A percentile compares a stretch with the other conserved stretches of the same genome.
Evolutionary conservation across 164 flowering plant species (phyloP).

Genomic region (Buxus sempervirens): DNA sequence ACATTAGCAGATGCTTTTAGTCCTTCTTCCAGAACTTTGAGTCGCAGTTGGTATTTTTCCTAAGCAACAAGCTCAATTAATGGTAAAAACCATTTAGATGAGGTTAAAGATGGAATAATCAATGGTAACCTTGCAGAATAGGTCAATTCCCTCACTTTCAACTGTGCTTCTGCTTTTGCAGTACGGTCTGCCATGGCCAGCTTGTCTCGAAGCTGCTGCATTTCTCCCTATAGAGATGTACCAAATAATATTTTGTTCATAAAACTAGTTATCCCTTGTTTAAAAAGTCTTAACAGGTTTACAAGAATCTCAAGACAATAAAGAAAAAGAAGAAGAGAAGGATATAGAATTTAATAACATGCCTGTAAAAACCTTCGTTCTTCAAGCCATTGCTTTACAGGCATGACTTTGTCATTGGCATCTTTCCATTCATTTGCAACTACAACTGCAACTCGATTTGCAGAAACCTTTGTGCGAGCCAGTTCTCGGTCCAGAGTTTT

Average conservation of each 20-base stretch:
- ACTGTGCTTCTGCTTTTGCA: constrained; percentile 69
- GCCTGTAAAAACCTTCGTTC: constrained; percentile 72
- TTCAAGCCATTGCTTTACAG: constrained; percentile 84
- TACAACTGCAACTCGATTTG: constrained; percentile 78
- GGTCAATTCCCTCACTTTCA: constrained; percentile 40
- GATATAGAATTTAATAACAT: constrained; percentile 14
- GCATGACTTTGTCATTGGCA: constrained; percentile 86
- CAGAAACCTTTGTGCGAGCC: constrained; percentile 73
- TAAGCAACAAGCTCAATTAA: constrained; percentile 8
- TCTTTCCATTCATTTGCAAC: constrained; percentile 95
- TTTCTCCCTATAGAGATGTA: constrained; percentile 51
- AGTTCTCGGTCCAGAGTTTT: constrained; percentile 70
- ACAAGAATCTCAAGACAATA: background rate
- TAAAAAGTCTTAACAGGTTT: no score
- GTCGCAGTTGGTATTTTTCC: constrained; percentile 67
- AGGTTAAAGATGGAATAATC: background rate
- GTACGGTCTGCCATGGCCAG: constrained; percentile 63
- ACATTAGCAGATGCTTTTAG: constrained; percentile 33
- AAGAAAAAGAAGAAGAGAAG: background rate
- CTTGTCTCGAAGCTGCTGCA: constrained; percentile 73
- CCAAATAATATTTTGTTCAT: background rate
- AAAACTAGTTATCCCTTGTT: background rate
- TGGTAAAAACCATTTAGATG: background rate
- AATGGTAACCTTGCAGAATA: background rate
- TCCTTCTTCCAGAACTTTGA: constrained; percentile 69